Evolutionary conservation across 2,329 filamentous ascomycete species (phyloP), one percentile per base, ranked within the genome.

Genomic region (Rachicladosporium sp.): DNA sequence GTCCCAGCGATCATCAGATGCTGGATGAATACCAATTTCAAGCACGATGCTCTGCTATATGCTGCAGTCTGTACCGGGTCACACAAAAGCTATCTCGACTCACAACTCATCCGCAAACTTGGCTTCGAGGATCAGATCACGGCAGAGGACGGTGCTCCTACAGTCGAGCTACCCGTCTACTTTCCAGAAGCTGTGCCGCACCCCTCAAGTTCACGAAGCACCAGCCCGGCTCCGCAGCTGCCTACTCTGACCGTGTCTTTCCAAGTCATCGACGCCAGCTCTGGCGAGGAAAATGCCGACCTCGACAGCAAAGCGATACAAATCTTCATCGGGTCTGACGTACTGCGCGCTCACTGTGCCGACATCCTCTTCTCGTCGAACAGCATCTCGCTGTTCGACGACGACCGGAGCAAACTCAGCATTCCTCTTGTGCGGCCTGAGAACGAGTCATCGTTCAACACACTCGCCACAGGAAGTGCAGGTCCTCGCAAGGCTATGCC

Each of bases 1-100:
- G 87, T 93, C 4, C 91, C 91, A 4, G 85, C 87, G 23, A 94
- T 98, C 49, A 84, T 96, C 42, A 81, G 91, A 45, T 98, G 91
- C 66, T 96, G 91, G 88, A 70, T 96, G 50, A 89, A 84, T 19
- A 82, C 80, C 29, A 80, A 85, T 53, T 96, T 93, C 63, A 89
- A 87, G 10, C 89, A 94, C 56, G 80, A 82, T 48, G 82, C 86
- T 7, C 72, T 96, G 10, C 69, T 95, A 4, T 96, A 96, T 57
- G 91, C 88, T 29, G 88, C 87, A 29, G 71, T 96, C 2, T 96
- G 91, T 60, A 89, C 85, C 2, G 91, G 89, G 2, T 93, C 91
- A 4, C 87, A 88, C 59, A 80, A 78, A 50, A 96, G 91, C 1
- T 78, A 77, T n/a, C 65, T 98, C 34, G 82, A 91, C 41, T 71